Base-by-base conservation (phyloP, 1,284 basidiomycete species). In the Trichosporon sp. region DNA sequence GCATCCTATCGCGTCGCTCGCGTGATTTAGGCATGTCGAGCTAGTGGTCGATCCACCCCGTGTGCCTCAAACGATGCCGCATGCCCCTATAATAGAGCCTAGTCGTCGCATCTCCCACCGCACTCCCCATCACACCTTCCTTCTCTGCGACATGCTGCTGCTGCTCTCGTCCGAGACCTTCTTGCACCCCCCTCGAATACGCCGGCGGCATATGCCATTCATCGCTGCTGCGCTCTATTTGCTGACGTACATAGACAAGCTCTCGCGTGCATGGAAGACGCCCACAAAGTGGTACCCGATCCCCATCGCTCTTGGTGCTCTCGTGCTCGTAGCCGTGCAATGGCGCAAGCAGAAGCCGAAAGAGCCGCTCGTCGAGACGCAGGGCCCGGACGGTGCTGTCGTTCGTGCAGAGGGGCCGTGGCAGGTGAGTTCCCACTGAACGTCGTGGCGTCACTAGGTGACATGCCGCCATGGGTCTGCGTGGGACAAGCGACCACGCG, bases 241-340 rank as follows among this genome's bases (percentile, higher is more conserved):
- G 46, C 65, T 19, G 31, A 51, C 64, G 26, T 51, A 66, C 43
- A 51, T 63, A 75, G 74, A 68, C 67, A 74, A 81, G 72, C 82
- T 90, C 10, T 84, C 85, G 54, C 81, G 89, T 74, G 94, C 93
- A 31, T 97, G 95, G 94, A 87, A 90, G 76, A 97, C 96, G 0
- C 94, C 93, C 1, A 94, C 92, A 67, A 92, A 90, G 83, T 99
- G 96, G 96, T 96, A 95, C 77, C 96, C 96, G 8, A 89, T 99
- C 61, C 96, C 96, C 14, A 86, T 98, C 72, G 92, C 93, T 14
- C 90, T 97, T 40, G 95, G 95, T 51, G 94, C 93, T 1, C 87
- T 96, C 35, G 87, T 96, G 31, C 90, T 97, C 61, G 89, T 95
- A 71, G 89, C 89, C 65, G 87, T 97, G 31, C 92, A 95, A 81